Base-by-base conservation (phyloP, 192 early-diverging fungal genomes). In the Podila minutissima region DNA sequence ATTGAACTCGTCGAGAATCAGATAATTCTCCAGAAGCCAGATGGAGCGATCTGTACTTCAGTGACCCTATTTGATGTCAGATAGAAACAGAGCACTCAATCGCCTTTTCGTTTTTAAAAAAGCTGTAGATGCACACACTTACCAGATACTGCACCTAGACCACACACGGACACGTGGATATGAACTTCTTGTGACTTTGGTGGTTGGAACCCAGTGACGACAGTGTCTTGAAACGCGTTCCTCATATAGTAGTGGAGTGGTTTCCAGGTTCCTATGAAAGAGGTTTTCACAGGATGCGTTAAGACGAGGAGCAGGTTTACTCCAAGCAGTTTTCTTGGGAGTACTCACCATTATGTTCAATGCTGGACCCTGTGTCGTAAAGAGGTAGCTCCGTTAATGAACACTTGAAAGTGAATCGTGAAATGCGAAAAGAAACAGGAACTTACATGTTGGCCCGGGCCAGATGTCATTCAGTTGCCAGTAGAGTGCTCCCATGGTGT, bases 381-480 rank as follows among this genome's bases (percentile, higher is more conserved):
- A 19, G 5, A 48, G 33, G 26, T 12, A 17, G 15, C 41, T 10
- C 3, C 41, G 3, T 17, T 46, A 46, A 17, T 46, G 35, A 35
- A 6, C 11, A 62, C 48, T n/a, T 12, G 24, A 13, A 28, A 51
- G 41, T 17, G 3, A 9, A 55, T 24, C 20, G 24, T 24, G 24
- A 22, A 55, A 55, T 3, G 53, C 7, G 17, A 22, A 48, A 69
- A 20, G 7, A 38, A 12, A 10, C 3, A 32, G 20, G 10, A 20
- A 10, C 49, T 59, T 78, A 78, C 75, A 79, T 19, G 76, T 79
- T 8, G 76, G 70, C 10, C 64, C 69, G 0, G 76, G 76, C 76
- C 76, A 79, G 1, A 79, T 79, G 20, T 79, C 76, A 51, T 79
- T 79, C n/a, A 79, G 61, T 57, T 79, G 76, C 76, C 76, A 79